phyloP scores from a whole-genome alignment of 2,329 filamentous ascomycete species.

The Niveomyces coronatus region DNA sequence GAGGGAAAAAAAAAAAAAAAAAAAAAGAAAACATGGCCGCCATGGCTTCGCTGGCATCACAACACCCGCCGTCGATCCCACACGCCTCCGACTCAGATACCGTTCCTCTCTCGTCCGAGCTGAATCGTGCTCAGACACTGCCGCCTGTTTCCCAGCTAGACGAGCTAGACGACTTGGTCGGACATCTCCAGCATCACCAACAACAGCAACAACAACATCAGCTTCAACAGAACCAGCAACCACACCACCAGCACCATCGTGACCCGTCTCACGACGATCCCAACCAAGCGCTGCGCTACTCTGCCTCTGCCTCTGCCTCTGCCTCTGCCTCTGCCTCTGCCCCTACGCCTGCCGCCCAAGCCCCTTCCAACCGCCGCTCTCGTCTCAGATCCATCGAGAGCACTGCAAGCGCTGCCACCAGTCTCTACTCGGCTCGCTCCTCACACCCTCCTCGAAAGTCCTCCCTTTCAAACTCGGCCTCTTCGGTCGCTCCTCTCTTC shows the following conservation, averaged over 20 bases:
- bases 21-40: slow-evolving; percentile 6
- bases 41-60: slow-evolving; percentile 9
- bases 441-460: slow-evolving; percentile 15
- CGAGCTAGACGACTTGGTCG: slow-evolving; percentile 13
- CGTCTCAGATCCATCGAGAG: slow-evolving; percentile 5
- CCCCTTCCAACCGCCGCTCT: slow-evolving; percentile 3
- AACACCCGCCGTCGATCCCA: slow-evolving; percentile 4
- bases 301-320: neutral
- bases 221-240: slow-evolving; percentile 5
- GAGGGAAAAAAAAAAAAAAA: too few relatives aligned
- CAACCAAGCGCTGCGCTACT: neutral
- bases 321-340: slow-evolving; percentile 4
- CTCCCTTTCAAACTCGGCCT: slow-evolving; percentile 9
- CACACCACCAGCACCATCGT: slow-evolving; percentile 7
- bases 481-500: slow-evolving; percentile 9
- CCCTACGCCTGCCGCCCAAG: too few relatives aligned
- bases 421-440: slow-evolving; percentile 16
- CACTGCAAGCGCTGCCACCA: slow-evolving; percentile 11
- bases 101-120: slow-evolving; percentile 19
- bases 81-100: slow-evolving; percentile 23
- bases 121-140: neutral
- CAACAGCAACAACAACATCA: too few relatives aligned
- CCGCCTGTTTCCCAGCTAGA: slow-evolving; percentile 3
- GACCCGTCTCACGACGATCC: slow-evolving; percentile 1
- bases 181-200: slow-evolving; percentile 11